Evolutionary conservation across 2,329 filamentous ascomycete genomes (phyloP), one percentile per base, ranked within the genome.

Genomic region (Chalara sp.): DNA sequence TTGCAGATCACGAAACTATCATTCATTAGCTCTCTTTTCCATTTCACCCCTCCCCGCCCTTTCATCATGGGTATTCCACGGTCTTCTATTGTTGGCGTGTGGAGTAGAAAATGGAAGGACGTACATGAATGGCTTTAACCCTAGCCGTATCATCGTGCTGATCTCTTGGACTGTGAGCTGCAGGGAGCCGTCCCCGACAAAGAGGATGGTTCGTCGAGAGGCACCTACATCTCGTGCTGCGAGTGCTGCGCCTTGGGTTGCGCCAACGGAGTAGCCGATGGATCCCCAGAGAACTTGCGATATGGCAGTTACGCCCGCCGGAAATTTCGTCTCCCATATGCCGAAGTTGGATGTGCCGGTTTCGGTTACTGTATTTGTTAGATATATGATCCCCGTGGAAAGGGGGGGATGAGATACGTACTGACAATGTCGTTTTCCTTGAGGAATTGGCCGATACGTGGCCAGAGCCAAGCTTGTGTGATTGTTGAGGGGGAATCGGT

Each of bases 291-390:
- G 79, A 2, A 88, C 84, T 64, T 93, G 89, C 48, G 81, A 89
- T 61, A 95, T 80, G 13, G 86, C 87, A 6, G 80, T 88, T n/a
- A 91, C 86, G n/a, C 79, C 76, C 3, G 73, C 66, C 0, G 89
- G 89, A 71, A 95, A 93, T 41, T 80, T 79, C 5, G 89, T 91
- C 52, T 91, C 87, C 81, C 87, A 89, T 61, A 93, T 87, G 50
- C 90, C 90, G 66, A 95, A 92, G 70, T 90, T 92, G 52, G 89
- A 76, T 0, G 90, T 96, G 39, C 89, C 90, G 2, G 89, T 95
- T 67, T 95, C 90, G 0, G 89, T 92, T 47, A 95, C 79, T 49
- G 50, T 42, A 21, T 21, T 21, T 21, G 21, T 21, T 21, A 21
- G 40, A 51, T 47, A 13, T 10, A 44, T 44, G 8, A 37, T 8